A percentile compares a stretch with the other conserved stretches of the same genome.
Conservation (phyloP, 2,329 filamentous ascomycete genomes). For the Fusarium setosum region DNA sequence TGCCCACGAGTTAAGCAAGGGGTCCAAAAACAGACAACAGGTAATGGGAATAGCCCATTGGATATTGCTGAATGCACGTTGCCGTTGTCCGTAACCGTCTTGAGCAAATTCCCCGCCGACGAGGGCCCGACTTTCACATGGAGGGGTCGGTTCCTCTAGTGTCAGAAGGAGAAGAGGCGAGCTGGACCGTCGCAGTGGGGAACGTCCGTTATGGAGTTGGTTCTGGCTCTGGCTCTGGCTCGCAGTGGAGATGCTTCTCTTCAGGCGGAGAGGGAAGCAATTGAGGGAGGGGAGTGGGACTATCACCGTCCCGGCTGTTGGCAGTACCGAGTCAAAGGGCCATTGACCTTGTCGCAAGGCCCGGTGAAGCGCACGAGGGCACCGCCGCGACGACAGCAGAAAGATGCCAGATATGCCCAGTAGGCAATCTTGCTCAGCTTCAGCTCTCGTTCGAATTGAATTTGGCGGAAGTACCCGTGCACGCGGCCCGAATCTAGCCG, state of each 20-base stretch:
- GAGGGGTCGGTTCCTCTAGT: constrained; percentile 15
- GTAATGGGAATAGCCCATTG: not conserved
- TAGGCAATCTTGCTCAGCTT: not conserved
- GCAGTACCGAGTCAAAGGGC: too few relatives aligned
- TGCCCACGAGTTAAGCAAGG: constrained; percentile 1
- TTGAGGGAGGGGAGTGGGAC: constrained; percentile 36
- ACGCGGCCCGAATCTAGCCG: constrained; percentile 42
- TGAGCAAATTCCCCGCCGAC: constrained; percentile 15
- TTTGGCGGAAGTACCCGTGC: constrained; percentile 28
- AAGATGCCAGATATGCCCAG: not conserved
- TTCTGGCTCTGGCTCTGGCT: constrained; percentile 18
- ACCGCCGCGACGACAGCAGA: not conserved
- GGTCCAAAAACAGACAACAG: not conserved
- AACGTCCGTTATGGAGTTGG: constrained; percentile 36
- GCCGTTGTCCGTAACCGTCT: constrained; percentile 30
- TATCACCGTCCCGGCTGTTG: constrained; percentile 30
- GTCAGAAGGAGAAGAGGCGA: constrained; percentile 7
- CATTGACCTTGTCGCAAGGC: too few relatives aligned
- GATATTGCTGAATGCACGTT: constrained; percentile 18
- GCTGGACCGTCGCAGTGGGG: constrained; percentile 36
- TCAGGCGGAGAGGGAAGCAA: constrained; percentile 1
- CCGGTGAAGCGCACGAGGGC: not conserved
- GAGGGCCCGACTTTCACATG: constrained; percentile 36
- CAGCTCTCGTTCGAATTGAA: constrained; percentile 10
- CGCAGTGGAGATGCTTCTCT: constrained; percentile 25